Percentiles rank a stretch among this genome's conserved stretches.
phyloP scores from a whole-genome alignment of 2,329 filamentous ascomycete genomes.

The Penicillium sp. region DNA sequence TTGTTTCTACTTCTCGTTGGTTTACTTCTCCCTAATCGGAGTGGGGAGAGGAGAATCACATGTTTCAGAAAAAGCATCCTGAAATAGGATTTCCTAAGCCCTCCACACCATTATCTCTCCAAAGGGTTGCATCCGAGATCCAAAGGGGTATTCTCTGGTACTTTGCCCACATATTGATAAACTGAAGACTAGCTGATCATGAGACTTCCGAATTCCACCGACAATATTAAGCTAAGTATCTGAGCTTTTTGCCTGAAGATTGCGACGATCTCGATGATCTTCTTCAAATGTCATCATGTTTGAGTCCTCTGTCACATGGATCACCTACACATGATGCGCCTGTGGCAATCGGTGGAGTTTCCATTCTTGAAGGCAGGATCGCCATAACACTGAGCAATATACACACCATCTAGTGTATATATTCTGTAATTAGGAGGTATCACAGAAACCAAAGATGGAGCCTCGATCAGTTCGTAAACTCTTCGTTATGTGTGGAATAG shows the following conservation, averaged over 20 bases:
- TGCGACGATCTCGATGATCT: slow-evolving; percentile 9
- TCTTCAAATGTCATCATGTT: slow-evolving; percentile 3
- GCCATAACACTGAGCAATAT: slow-evolving; percentile 5
- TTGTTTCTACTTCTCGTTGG: not conserved
- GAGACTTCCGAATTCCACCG: not conserved
- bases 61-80: slow-evolving; percentile 4
- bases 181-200: slow-evolving; percentile 1
- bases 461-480: not conserved
- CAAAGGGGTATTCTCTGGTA: not conserved
- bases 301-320: slow-evolving; percentile 13
- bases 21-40: not conserved
- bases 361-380: not conserved
- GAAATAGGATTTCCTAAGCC: not conserved
- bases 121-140: slow-evolving; percentile 6
- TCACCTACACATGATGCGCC: slow-evolving; percentile 12
- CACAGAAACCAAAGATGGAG: not conserved
- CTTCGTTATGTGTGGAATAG: not conserved
- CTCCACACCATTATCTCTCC: slow-evolving; percentile 1
- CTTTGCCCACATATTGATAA: not conserved
- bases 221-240: not conserved
- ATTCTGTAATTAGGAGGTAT: not conserved
- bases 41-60: slow-evolving; percentile 9
- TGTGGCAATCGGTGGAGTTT: slow-evolving; percentile 1
- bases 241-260: slow-evolving; percentile 3
- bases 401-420: not conserved